These are phyloP conservation scores for Xenoacremonium recifei DNA, from an alignment of 2,329 filamentous ascomycete species.

Conservation along the genomic window DNA sequence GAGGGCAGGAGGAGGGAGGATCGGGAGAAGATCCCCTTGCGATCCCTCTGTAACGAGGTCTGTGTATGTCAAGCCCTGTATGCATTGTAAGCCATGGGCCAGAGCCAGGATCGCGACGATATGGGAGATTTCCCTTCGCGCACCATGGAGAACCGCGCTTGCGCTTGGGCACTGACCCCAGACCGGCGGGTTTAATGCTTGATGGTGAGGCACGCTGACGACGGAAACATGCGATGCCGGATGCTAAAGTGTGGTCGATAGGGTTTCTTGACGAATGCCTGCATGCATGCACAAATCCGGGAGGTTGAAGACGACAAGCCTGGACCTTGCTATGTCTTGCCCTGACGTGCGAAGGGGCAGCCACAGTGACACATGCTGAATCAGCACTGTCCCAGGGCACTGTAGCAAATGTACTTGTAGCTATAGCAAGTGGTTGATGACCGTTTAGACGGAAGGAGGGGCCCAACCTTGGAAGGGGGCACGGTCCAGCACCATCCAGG, in stretches of 20 bases:
- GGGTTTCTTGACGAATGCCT: slow-evolving; percentile 25
- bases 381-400: slow-evolving; percentile 11
- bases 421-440: slow-evolving; percentile 21
- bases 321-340: too few relatives aligned
- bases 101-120: background rate
- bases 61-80: background rate
- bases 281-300: slow-evolving; percentile 27
- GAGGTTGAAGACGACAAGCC: slow-evolving; percentile 15
- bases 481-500: slow-evolving; percentile 22
- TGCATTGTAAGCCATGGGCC: background rate
- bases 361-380: slow-evolving; percentile 13
- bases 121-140: background rate
- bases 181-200: slow-evolving; percentile 10
- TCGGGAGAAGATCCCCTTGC: too few relatives aligned
- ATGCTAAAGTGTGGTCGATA: slow-evolving; percentile 23
- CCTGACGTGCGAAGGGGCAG: too few relatives aligned
- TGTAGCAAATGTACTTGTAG: slow-evolving; percentile 13
- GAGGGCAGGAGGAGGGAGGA: too few relatives aligned
- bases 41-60: background rate
- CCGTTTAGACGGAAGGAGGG: slow-evolving; percentile 27
- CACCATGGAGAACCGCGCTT: background rate
- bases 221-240: slow-evolving; percentile 28
- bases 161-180: background rate
- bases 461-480: slow-evolving; percentile 22
- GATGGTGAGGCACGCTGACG: slow-evolving; percentile 21